phyloP scores from a whole-genome alignment of 1,284 basidiomycete genomes.

The Rugosomyces carneus region DNA sequence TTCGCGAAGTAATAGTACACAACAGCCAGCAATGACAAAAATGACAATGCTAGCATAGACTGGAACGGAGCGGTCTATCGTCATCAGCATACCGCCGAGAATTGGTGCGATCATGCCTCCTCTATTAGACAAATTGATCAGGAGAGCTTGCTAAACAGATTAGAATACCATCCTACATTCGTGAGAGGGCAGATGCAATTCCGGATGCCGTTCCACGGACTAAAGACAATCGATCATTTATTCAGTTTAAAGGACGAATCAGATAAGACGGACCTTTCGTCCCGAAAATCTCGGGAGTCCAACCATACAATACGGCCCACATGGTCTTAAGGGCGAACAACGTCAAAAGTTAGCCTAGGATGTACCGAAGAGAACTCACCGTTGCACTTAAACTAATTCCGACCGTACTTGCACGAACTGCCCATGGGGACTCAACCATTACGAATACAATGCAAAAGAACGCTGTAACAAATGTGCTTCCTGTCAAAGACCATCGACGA shows the following conservation, averaged over 20 bases:
- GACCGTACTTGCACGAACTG: conserved; percentile 72
- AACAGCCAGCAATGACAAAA: conserved; percentile 64
- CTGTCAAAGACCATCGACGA: conserved; percentile 71
- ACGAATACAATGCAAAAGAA: conserved; percentile 75
- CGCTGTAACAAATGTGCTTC: conserved; percentile 78
- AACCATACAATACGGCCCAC: conserved; percentile 88
- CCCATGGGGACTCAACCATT: conserved; percentile 51
- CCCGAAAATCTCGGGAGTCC: conserved; percentile 88
- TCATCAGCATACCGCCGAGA: conserved; percentile 75
- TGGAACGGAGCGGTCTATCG: conserved; percentile 68
- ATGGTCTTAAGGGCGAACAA: conserved; percentile 49
- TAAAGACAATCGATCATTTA: conserved; percentile 15
- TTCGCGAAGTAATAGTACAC: conserved; percentile 55
- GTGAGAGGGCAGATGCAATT: conserved; percentile 82
- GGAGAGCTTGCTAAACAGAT: background rate
- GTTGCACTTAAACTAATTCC: conserved; percentile 80
- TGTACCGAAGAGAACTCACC: conserved; percentile 33
- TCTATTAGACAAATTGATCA: conserved; percentile 33
- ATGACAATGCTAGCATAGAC: conserved; percentile 73
- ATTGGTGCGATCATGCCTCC: conserved; percentile 91
- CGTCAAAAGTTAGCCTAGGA: background rate
- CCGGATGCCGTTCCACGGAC: conserved; percentile 90
- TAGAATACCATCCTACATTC: conserved; percentile 62
- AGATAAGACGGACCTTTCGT: conserved; percentile 51
- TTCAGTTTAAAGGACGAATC: background rate